Percentiles rank a stretch among this genome's conserved stretches.
These are phyloP conservation scores for Madurella fahalii DNA, from an alignment of 2,329 filamentous ascomycete genomes.

Conservation along the genomic window DNA sequence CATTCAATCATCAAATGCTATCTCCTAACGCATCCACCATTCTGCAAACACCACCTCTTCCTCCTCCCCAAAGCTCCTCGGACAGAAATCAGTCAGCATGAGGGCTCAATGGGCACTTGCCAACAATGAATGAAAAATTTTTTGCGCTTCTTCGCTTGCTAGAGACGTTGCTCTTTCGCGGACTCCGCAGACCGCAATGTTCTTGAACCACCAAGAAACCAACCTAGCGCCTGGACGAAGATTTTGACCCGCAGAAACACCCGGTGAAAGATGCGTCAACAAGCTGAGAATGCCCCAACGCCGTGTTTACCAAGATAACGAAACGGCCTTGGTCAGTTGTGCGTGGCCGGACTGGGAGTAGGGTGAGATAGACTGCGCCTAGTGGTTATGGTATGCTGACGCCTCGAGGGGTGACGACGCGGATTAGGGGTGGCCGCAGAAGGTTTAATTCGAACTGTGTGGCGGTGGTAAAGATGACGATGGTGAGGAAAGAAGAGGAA, in stretches of 20 bases:
- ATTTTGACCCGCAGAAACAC: conserved; percentile 3
- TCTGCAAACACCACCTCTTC: not conserved
- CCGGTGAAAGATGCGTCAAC: not conserved
- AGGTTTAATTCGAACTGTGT: conserved; percentile 1
- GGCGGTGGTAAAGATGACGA: conserved; percentile 13
- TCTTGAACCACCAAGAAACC: conserved; percentile 18
- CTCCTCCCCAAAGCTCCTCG: not conserved
- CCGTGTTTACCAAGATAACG: conserved; percentile 1
- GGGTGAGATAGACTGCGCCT: conserved; percentile 3
- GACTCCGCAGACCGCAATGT: not conserved
- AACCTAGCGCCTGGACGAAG: not conserved
- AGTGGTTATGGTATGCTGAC: not conserved
- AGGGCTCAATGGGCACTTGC: not conserved
- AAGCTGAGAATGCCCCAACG: conserved; percentile 4
- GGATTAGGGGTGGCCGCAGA: conserved; percentile 6
- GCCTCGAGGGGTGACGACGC: not conserved
- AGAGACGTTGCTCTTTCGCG: not conserved
- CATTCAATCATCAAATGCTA: conserved; percentile 19
- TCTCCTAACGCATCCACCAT: not conserved
- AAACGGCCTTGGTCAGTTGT: not conserved
- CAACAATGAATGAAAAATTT: not conserved
- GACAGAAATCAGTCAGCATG: not conserved
- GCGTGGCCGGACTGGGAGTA: conserved; percentile 1
- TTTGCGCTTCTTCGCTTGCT: not conserved
- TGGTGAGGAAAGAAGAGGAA: conserved; percentile 1